Base-by-base conservation (phyloP, 495 filamentous ascomycete genomes). In the Talaromyces nanjingensis region DNA sequence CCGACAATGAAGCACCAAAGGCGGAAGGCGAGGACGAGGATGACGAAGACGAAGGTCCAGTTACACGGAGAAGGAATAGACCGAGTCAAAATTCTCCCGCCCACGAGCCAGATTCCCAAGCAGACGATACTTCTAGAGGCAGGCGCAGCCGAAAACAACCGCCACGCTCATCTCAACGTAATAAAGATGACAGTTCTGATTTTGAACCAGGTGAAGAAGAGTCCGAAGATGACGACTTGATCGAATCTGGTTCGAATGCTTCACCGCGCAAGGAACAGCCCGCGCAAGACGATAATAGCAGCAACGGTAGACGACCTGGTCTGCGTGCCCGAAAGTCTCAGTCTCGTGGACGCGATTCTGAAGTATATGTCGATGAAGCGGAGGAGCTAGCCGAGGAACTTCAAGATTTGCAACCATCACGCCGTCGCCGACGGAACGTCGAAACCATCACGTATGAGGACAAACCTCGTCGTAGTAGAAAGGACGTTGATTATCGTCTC, bases 321-420 rank as follows among this genome's bases (percentile, higher is more conserved):
- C 71, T 84, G 27, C 82, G 75, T 63, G 83, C 73, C 73, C 74
- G 76, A 54, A 73, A 68, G 45, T 75, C 79, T 74, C 68, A 82
- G 76, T 78, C 84, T 80, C 74, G 87, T 79, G 70, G 79, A 75
- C 69, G 73, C 45, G 70, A 75, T 24, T 84, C 83, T 0, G 80
- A 84, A 54, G 78, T 74, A 12, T 75, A 74, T 14, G 75, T 70
- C 20, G 75, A 79, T 60, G 71, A 83, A 24, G 85, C 82, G 3
- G 86, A 92, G 42, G 94, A 97, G 72, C 80, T 97, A 9, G 87
- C 86, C 18, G 89, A 94, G 72, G 87, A 94, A 67, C 78, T 93
- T 18, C 77, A 88, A 63, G 88, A 91, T 39, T 78, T 91, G n/a
- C 75, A 81, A 53, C 79, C 82, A 47, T 76, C 77, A 31, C 81